Conservation (phyloP, 2,329 filamentous ascomycete genomes). For the Exophiala sp. region DNA sequence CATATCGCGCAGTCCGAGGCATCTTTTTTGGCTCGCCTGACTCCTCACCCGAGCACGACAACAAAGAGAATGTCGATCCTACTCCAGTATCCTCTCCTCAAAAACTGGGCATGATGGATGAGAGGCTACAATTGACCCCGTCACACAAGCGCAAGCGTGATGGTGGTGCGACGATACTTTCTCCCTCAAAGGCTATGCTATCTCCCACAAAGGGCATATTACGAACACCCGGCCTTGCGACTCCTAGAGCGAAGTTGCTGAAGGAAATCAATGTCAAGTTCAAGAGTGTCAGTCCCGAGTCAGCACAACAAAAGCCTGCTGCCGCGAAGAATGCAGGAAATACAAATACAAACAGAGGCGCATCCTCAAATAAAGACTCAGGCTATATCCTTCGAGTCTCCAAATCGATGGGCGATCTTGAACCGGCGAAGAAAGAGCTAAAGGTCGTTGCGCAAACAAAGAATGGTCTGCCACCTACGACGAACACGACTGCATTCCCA, state of each 20-base stretch:
- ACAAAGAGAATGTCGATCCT: slow-evolving; percentile 21
- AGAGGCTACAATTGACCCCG: slow-evolving; percentile 24
- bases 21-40: slow-evolving; percentile 63
- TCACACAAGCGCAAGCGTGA: slow-evolving; percentile 26
- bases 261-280: slow-evolving; percentile 44
- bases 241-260: slow-evolving; percentile 58
- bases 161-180: not conserved
- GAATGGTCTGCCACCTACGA: not conserved
- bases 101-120: slow-evolving; percentile 17
- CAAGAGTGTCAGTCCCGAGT: slow-evolving; percentile 32
- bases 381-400: not conserved
- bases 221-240: slow-evolving; percentile 59
- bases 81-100: slow-evolving; percentile 3
- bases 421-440: not conserved
- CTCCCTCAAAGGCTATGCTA: slow-evolving; percentile 8
- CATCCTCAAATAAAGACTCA: not conserved
- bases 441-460: not conserved
- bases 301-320: not conserved
- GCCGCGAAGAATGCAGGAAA: too few species aligned
- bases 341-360: not conserved
- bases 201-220: slow-evolving; percentile 62
- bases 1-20: slow-evolving; percentile 64
- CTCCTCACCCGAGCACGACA: slow-evolving; percentile 39
- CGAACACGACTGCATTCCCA: not conserved
- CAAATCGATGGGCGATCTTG: slow-evolving; percentile 2